Conservation (phyloP, 805 yeast genomes). For the Kuraishia ogatae region DNA sequence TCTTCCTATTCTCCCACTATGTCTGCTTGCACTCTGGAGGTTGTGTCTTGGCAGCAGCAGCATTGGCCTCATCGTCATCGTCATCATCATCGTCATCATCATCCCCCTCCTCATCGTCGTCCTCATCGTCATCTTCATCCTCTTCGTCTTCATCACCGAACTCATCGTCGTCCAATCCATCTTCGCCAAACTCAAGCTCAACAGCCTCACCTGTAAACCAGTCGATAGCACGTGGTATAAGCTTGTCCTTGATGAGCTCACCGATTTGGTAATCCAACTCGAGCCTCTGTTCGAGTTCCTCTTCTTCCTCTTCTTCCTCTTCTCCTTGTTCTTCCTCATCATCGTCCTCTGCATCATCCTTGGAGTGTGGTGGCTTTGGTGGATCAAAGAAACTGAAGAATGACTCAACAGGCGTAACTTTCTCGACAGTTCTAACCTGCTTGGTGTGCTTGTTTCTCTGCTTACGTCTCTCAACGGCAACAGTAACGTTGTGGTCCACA, state of each 20-base stretch:
- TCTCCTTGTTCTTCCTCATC: conserved; percentile 32
- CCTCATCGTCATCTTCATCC: conserved; percentile 53
- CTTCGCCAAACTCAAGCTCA: conserved; percentile 48
- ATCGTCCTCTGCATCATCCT: conserved; percentile 41
- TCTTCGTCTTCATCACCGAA: conserved; percentile 56
- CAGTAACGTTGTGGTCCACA: conserved; percentile 75
- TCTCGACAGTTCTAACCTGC: conserved; percentile 93
- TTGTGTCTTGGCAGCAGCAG: conserved; percentile 37
- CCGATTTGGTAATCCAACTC: conserved; percentile 94
- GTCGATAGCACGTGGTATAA: conserved; percentile 93
- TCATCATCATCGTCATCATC: conserved; percentile 54
- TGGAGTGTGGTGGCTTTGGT: conserved; percentile 58
- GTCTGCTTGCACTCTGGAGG: conserved; percentile 73
- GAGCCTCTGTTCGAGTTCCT: conserved; percentile 72
- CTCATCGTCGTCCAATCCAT: conserved; percentile 32
- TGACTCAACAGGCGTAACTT: conserved; percentile 87
- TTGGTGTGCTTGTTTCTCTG: conserved; percentile 96
- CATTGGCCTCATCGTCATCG: conserved; percentile 28
- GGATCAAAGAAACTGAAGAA: conserved; percentile 96
- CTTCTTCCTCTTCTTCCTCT: conserved; percentile 53
- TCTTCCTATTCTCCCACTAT: neutral
- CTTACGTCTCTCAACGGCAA: conserved; percentile 85
- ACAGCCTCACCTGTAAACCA: conserved; percentile 98
- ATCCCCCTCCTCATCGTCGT: conserved; percentile 51
- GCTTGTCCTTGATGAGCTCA: conserved; percentile 91